These are phyloP conservation scores for Fusarium sp. DNA, from an alignment of 2,329 filamentous ascomycete genomes.

Conservation along the genomic window DNA sequence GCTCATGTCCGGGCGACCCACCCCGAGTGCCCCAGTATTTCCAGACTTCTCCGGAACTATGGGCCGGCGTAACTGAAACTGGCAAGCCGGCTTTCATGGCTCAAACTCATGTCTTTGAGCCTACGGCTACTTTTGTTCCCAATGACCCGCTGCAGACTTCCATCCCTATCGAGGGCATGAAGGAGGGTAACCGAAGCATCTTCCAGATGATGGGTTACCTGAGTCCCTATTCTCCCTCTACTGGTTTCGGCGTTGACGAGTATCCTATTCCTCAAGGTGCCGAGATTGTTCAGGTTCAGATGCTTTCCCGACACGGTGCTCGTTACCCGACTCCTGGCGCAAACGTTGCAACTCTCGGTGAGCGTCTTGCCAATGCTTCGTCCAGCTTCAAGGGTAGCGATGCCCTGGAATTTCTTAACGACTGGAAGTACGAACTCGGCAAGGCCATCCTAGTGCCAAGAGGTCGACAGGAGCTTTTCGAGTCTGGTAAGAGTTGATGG, in stretches of 20 bases:
- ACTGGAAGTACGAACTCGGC: conserved; percentile 77
- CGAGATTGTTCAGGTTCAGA: conserved; percentile 76
- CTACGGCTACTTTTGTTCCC: conserved; percentile 72
- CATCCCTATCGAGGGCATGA: conserved; percentile 71
- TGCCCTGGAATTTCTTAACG: conserved; percentile 72
- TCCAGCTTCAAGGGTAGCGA: conserved; percentile 68
- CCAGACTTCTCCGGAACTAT: conserved; percentile 69
- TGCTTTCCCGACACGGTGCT: conserved; percentile 79
- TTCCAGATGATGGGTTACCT: conserved; percentile 76
- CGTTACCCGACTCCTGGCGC: conserved; percentile 75
- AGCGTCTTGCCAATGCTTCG: conserved; percentile 66
- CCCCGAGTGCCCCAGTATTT: conserved; percentile 70
- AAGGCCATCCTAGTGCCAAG: conserved; percentile 77
- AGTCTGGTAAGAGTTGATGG: conserved; percentile 60
- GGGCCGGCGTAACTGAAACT: conserved; percentile 75
- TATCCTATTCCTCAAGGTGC: conserved; percentile 74
- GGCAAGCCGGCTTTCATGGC: conserved; percentile 77
- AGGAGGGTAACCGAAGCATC: conserved; percentile 69
- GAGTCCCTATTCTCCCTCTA: conserved; percentile 76
- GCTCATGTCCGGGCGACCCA: conserved; percentile 48
- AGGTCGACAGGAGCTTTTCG: conserved; percentile 78
- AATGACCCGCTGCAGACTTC: conserved; percentile 78
- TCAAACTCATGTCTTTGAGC: conserved; percentile 75
- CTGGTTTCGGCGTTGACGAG: conserved; percentile 80
- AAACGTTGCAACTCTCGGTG: conserved; percentile 65